Base-by-base conservation (phyloP, 148 eudicot species). In the Hydrangea macrophylla region DNA sequence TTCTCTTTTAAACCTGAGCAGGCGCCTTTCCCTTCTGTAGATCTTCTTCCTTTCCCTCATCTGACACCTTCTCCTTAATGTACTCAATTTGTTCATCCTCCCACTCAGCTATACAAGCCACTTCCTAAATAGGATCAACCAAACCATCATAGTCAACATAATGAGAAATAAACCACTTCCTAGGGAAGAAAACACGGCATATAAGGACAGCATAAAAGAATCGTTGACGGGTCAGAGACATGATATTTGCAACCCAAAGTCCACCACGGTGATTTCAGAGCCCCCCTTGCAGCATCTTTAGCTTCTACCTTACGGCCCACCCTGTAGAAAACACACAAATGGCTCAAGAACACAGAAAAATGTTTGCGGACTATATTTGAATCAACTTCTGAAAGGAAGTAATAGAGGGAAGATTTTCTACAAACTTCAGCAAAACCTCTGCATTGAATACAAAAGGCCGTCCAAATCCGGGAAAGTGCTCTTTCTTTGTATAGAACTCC, bases 401-500 rank as follows among this genome's bases (percentile, higher is more conserved):
- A 53, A 26, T 48, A 44, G 55, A 53, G 44, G 54, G 65, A 64
- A 33, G 55, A 10, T n/a, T 17, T n/a, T 40, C 31, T 62, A 77
- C 86, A n/a, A 40, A 91, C 99, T 82, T 91, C 56, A 85, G 80
- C 78, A 95, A 70, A 75, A 86, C 74, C 68, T 87, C 75, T 6
- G 99, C 93, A 75, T 89, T 87, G 69, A 95, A 91, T 33, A 90
- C 97, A 76, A 68, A 86, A 69, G 99, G 99, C 60, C 99, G 81
- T 72, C 96, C 99, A 78, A 95, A 95, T 77, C 99, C 99, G 30
- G 99, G 99, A 79, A 95, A 92, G 72, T 91, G 93, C 70, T 86
- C 90, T 78, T 83, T 89, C 77, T 84, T 94, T 59, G 91, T 84
- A 69, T 95, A 95, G 76, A 81, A 95, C 71, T 95, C 99, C 60